Evolutionary conservation across 78 protist species (phyloP).

Genomic region (Planoprotostelium fungivorum): DNA sequence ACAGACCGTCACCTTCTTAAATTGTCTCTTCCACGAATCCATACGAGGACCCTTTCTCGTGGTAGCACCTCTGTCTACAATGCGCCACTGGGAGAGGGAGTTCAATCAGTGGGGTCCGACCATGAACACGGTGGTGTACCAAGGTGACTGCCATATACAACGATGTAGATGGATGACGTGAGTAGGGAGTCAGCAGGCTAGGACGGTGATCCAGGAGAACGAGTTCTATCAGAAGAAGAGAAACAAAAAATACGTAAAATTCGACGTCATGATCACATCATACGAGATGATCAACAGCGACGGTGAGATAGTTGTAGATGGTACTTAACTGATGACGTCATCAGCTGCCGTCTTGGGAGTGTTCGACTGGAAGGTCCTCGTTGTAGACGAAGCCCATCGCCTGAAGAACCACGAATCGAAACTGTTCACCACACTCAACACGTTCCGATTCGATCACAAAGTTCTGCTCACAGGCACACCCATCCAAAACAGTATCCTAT

Average conservation of each 20-base stretch:
- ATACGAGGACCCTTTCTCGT: slow-evolving; percentile 79
- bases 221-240: slow-evolving; percentile 37
- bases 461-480: no score
- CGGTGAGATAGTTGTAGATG: slow-evolving; percentile 11
- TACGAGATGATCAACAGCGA: slow-evolving; percentile 20
- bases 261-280: slow-evolving; percentile 53
- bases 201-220: slow-evolving; percentile 36
- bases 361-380: slow-evolving; percentile 69
- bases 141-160: no score
- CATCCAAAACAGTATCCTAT: slow-evolving; percentile 79
- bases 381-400: slow-evolving; percentile 93
- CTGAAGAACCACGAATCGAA: slow-evolving; percentile 3
- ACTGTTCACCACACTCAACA: no score
- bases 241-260: not conserved
- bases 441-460: no score
- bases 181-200: not conserved
- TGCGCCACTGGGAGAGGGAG: no score
- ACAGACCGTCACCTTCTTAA: slow-evolving; percentile 63
- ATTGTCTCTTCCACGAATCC: slow-evolving; percentile 20
- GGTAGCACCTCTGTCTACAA: slow-evolving; percentile 89
- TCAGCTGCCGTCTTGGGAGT: slow-evolving; percentile 62
- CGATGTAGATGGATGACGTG: no score
- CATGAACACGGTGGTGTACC: not conserved
- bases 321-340: no score
- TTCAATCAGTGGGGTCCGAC: no score